phyloP scores from a whole-genome alignment of 768 basidiomycete genomes.

The Tulasnella sp. region DNA sequence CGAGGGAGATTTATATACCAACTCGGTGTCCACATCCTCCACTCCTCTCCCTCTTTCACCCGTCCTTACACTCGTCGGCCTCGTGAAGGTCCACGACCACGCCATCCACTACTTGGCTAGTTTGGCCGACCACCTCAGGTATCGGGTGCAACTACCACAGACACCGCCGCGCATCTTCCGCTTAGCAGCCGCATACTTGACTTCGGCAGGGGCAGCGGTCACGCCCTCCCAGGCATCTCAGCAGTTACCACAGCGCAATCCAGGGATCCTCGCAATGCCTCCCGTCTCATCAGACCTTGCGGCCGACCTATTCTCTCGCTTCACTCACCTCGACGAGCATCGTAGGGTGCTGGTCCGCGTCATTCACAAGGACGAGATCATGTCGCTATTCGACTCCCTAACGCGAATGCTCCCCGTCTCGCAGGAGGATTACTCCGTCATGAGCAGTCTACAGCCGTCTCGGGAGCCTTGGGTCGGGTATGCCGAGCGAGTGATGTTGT shows the following conservation, averaged over 20 bases:
- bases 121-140: conserved; percentile 38
- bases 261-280: not conserved
- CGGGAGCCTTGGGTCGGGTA: conserved; percentile 63
- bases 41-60: conserved; percentile 39
- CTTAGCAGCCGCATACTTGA: conserved; percentile 62
- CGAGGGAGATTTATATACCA: conserved; percentile 7
- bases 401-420: conserved; percentile 76
- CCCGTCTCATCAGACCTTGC: conserved; percentile 52
- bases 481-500: conserved; percentile 66
- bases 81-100: conserved; percentile 68
- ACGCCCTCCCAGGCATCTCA: conserved; percentile 35
- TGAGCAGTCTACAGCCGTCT: conserved; percentile 40
- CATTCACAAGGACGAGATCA: conserved; percentile 48
- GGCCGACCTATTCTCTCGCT: conserved; percentile 74
- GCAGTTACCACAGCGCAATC: conserved; percentile 8
- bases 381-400: conserved; percentile 54
- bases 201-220: conserved; percentile 56
- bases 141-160: conserved; percentile 29
- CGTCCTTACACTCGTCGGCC: conserved; percentile 57
- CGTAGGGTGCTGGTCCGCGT: conserved; percentile 57
- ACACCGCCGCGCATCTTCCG: conserved; percentile 45
- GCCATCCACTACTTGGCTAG: conserved; percentile 57
- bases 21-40: conserved; percentile 20
- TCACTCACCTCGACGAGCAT: conserved; percentile 68
- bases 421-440: conserved; percentile 51